These are phyloP conservation scores for Colletotrichum sp. DNA, from an alignment of 2,329 filamentous ascomycete genomes.

Conservation along the genomic window DNA sequence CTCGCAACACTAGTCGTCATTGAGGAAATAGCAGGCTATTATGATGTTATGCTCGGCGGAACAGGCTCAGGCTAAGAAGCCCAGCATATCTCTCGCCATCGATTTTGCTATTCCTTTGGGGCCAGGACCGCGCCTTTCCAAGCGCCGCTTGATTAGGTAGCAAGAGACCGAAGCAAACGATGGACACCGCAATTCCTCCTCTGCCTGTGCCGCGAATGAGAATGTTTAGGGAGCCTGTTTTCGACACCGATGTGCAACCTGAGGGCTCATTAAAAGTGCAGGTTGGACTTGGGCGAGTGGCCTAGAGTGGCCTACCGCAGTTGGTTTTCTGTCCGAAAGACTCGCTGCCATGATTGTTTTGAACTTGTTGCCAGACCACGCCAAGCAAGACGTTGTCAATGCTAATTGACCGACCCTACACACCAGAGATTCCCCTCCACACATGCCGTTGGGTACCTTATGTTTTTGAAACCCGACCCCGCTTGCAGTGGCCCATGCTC, in stretches of 20 bases:
- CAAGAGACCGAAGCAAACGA: too few relatives aligned
- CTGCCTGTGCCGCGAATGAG: too few relatives aligned
- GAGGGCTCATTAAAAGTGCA: background rate
- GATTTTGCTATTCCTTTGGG: background rate
- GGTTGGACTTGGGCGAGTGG: background rate
- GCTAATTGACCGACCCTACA: background rate
- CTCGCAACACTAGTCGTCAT: background rate
- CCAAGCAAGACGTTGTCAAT: background rate
- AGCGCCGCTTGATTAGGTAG: background rate
- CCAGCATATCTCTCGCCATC: background rate
- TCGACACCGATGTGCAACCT: too few relatives aligned
- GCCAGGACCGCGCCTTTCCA: background rate
- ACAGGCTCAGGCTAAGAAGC: background rate
- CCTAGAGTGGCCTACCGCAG: background rate
- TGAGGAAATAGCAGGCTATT: background rate
- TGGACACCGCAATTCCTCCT: too few relatives aligned
- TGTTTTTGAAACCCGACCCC: background rate
- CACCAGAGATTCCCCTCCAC: background rate
- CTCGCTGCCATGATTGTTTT: background rate
- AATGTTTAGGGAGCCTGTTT: too few relatives aligned
- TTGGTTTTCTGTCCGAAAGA: background rate
- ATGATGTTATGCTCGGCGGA: background rate
- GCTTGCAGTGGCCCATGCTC: background rate
- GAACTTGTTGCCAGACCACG: background rate
- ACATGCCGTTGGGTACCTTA: background rate